Base-by-base conservation (phyloP, 2,329 filamentous ascomycete genomes). In the Aspergillus tanneri region DNA sequence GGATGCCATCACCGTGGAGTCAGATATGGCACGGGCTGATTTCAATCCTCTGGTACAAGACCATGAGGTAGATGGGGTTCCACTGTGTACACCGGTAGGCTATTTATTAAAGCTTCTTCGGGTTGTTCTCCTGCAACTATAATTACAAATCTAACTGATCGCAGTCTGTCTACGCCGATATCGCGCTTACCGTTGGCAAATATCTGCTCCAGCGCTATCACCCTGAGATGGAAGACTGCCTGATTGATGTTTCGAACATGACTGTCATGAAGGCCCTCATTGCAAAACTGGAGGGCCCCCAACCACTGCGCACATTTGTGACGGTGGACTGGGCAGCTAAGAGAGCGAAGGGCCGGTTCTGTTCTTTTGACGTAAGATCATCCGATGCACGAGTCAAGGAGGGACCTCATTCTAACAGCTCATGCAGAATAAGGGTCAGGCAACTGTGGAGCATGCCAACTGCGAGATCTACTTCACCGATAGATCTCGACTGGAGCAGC, bases 141-240 rank as follows among this genome's bases (percentile, higher is more conserved):
- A 16, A 34, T 34, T 34, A 34, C n/a, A 34, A 34, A 34, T 16
- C 30, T 34, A 34, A 34, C 30, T 34, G 3, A 18, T 34, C n/a
- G 30, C 30, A 34, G 5, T 57, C 53, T 0, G 44, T 62, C 5
- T 63, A 60, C 49, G 60, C 60, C 9, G 60, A 63, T 35, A 62
- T 62, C 34, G 60, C 60, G 2, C 32, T 63, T 14, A 55, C 32
- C 3, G 22, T 55, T n/a, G 53, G 50, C 3, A 42, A 40, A 27
- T 55, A 55, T 24, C 41, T 54, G 18, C 50, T 46, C 35, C 22
- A 52, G 14, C 53, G 52, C 16, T 41, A 58, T 46, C 30, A 34
- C n/a, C 30, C 30, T 34, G 30, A 34, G 3, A 34, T 34, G 30
- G 30, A 16, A 32, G 41, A 56, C 2, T 43, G 25, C 21, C 44